Evolutionary conservation across 441 rosid genomes (phyloP), one percentile per base, ranked within the genome.

Genomic region (Pelargonium cotyledonis): DNA sequence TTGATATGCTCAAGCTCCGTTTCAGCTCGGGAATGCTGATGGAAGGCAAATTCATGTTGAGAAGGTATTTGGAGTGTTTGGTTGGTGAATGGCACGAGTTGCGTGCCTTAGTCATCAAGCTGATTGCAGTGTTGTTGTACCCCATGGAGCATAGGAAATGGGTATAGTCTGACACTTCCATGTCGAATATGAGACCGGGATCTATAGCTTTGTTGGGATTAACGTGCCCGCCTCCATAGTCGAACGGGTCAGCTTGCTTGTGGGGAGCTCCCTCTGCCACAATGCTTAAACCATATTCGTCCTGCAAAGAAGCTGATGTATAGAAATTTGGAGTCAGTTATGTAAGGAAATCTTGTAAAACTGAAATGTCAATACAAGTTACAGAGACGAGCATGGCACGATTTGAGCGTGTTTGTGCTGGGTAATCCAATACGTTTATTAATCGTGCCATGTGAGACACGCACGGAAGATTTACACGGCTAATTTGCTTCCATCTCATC

Each of bases 11-110:
- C 61, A 84, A 6, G 58, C 67, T 73, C 16, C 76, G 73, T 76
- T 70, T 83, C 26, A 90, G 85, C 63, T 84, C 81, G 8, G 89
- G 89, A 63, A 90, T 79, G 65, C 88, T 80, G 63, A 88, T 82
- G 16, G 96, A 85, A 51, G 94, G 92, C 69, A 86, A 63, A 74
- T 88, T 86, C 6, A 81, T 73, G 69, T 82, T 82, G n/a, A 64
- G 19, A 8, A 81, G 76, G 78, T 69, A 68, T 43, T 49, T 49
- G 15, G 15, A 16, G 16, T 11, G 55, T 11, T 69, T 71, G 71
- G 76, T 58, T 29, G 84, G 72, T 68, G 69, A 63, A 40, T n/a
- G 58, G 81, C 88, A 86, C 6, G 62, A 47, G 8, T 82, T 66
- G 44, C 23, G 77, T 38, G 71, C 40, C 65, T 47, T 44, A 2